phyloP scores from a whole-genome alignment of 208 protist species.

The Trypanosoma rangeli region DNA sequence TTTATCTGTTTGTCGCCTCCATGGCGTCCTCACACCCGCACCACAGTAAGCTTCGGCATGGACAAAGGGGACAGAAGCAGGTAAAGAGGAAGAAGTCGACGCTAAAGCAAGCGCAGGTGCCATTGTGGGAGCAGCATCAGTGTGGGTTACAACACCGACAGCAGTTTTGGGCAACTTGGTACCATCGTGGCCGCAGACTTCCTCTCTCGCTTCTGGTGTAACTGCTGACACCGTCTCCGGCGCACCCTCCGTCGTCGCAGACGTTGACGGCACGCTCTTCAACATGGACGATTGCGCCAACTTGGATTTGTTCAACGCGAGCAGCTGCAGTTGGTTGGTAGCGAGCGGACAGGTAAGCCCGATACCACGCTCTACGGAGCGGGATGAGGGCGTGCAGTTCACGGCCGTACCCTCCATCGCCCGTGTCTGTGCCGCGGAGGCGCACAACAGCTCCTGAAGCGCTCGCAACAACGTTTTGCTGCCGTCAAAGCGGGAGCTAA shows the following conservation, averaged over 20 bases:
- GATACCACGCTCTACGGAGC: neutral
- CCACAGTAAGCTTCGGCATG: neutral
- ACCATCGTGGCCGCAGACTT: neutral
- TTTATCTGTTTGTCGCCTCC: neutral
- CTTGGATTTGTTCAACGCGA: neutral
- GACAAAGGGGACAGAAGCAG: neutral
- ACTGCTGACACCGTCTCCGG: neutral
- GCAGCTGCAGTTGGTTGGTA: neutral
- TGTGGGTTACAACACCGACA: neutral
- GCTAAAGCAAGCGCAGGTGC: neutral
- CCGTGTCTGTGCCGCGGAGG: neutral
- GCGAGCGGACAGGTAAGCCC: neutral
- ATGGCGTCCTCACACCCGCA: neutral
- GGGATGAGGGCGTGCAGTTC: neutral
- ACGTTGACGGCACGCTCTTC: neutral
- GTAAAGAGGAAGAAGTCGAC: neutral
- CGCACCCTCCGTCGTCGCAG: neutral
- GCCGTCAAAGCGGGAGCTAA: neutral
- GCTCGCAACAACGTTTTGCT: conserved; percentile 10
- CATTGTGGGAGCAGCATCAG: neutral
- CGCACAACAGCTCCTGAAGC: conserved; percentile 1
- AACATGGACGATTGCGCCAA: neutral
- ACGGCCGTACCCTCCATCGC: neutral
- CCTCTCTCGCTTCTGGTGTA: neutral
- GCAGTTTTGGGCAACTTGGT: neutral